Conservation (phyloP, 179 eudicot genomes). For the Corrigiola litoralis region DNA sequence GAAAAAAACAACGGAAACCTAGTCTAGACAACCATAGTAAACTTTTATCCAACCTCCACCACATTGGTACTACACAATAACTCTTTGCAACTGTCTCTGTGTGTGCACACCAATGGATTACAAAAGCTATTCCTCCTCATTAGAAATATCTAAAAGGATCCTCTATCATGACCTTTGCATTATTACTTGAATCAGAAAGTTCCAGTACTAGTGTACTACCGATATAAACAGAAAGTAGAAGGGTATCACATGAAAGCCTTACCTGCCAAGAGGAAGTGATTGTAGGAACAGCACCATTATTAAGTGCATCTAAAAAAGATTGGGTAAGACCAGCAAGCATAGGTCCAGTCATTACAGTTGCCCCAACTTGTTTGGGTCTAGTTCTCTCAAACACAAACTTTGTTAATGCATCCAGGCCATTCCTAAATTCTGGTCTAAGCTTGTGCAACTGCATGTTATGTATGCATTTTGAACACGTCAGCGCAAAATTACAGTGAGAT, state of each 20-base stretch:
- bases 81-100: too few species aligned
- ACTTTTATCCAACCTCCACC: too few species aligned
- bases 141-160: too few species aligned
- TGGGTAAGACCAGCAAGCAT: slow-evolving; percentile 88
- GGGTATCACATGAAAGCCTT: slow-evolving; percentile 9
- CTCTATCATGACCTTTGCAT: too few species aligned
- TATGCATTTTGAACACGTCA: neutral
- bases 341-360: slow-evolving; percentile 90
- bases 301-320: slow-evolving; percentile 91
- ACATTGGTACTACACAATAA: too few species aligned
- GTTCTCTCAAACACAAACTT: slow-evolving; percentile 95
- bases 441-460: slow-evolving; percentile 56
- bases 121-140: too few species aligned
- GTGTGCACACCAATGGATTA: too few species aligned
- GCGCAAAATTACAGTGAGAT: neutral
- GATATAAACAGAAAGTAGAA: neutral
- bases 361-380: slow-evolving; percentile 94
- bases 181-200: neutral
- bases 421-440: slow-evolving; percentile 86
- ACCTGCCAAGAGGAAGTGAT: slow-evolving; percentile 99
- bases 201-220: neutral
- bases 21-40: too few species aligned
- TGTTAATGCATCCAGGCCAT: slow-evolving; percentile 88
- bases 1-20: too few species aligned
- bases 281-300: slow-evolving; percentile 97